These are phyloP conservation scores for Bruguiera parviflora DNA, from an alignment of 345 rosid species.

Conservation along the genomic window DNA sequence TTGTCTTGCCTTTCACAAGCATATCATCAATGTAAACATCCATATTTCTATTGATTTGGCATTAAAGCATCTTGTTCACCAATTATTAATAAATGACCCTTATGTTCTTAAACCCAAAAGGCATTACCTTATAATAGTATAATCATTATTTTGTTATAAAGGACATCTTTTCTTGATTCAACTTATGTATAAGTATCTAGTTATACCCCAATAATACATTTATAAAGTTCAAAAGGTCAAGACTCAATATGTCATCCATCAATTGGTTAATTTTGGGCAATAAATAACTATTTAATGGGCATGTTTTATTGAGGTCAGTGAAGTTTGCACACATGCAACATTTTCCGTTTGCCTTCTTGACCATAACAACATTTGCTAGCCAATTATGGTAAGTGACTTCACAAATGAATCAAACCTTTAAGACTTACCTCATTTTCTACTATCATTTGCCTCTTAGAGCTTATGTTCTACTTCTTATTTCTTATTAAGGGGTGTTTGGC, in stretches of 20 bases:
- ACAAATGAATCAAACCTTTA: not conserved
- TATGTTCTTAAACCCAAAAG: not conserved
- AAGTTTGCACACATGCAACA: not conserved
- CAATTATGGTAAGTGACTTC: not conserved
- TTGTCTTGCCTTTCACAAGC: not conserved
- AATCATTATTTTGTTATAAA: not conserved
- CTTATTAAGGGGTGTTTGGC: not conserved
- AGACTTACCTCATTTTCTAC: not conserved
- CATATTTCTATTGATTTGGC: not conserved
- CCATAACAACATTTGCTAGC: not conserved
- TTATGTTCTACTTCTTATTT: not conserved
- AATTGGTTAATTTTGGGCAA: not conserved
- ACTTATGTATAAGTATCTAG: not conserved
- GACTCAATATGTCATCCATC: not conserved
- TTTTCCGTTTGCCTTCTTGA: not conserved
- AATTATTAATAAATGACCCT: not conserved
- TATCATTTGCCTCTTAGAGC: accelerated
- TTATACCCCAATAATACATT: not conserved
- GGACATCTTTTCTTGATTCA: not conserved
- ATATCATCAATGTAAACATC: not conserved
- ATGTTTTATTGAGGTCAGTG: not conserved
- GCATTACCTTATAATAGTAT: not conserved
- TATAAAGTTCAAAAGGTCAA: not conserved
- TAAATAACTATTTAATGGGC: not conserved
- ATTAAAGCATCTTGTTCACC: not conserved